These are phyloP conservation scores for Gremmenia infestans DNA, from an alignment of 2,329 filamentous ascomycete species.

Conservation along the genomic window DNA sequence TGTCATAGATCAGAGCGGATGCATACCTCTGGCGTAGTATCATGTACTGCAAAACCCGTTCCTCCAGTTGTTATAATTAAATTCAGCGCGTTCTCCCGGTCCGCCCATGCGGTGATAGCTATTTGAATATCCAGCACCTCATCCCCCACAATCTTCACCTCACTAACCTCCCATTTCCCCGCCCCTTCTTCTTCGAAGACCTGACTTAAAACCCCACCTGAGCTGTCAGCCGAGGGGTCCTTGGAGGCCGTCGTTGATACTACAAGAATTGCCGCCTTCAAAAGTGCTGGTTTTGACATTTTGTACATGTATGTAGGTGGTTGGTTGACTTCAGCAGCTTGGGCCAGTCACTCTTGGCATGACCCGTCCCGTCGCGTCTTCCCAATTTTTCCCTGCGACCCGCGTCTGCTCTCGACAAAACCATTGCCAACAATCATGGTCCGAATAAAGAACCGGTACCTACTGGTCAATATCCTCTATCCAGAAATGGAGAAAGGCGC, in stretches of 20 bases:
- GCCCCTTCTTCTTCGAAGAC: constrained; percentile 64
- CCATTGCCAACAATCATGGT: constrained; percentile 59
- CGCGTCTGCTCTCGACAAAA: constrained; percentile 37
- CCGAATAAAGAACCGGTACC: constrained; percentile 90
- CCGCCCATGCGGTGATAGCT: constrained; percentile 67
- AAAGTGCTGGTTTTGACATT: constrained; percentile 37
- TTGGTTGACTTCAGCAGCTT: constrained; percentile 1
- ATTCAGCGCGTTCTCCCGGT: constrained; percentile 59
- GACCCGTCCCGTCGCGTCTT: constrained; percentile 10
- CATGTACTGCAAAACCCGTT: constrained; percentile 82
- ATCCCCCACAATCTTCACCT: constrained; percentile 75
- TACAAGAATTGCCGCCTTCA: constrained; percentile 76
- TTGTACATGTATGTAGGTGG: constrained; percentile 6
- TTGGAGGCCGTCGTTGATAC: constrained; percentile 85
- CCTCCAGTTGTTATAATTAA: constrained; percentile 86
- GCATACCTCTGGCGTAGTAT: constrained; percentile 81
- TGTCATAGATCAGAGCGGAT: not conserved
- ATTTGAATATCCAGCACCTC: constrained; percentile 68
- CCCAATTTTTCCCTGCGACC: constrained; percentile 4
- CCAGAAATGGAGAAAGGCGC: constrained; percentile 44
- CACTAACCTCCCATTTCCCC: constrained; percentile 65
- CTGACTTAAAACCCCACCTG: constrained; percentile 59
- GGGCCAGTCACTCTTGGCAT: not conserved
- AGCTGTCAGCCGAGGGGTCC: constrained; percentile 74
- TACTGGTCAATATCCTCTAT: constrained; percentile 92